Conservation (phyloP, 345 rosid species). For the Isatis tinctoria region DNA sequence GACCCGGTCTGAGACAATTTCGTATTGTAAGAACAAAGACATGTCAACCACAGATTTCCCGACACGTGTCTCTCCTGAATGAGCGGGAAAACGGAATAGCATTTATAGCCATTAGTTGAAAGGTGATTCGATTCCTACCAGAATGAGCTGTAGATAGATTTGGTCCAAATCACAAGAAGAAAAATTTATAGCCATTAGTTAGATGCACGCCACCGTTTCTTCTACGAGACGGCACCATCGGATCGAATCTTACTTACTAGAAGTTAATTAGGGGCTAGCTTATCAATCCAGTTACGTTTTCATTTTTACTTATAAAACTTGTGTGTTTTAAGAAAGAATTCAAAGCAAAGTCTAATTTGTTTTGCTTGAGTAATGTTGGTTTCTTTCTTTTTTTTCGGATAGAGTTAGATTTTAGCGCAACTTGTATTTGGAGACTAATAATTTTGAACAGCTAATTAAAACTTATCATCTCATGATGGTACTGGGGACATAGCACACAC, state of each 20-base stretch:
- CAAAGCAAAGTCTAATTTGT: conserved; percentile 4
- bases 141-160: conserved; percentile 21
- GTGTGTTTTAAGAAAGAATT: background rate
- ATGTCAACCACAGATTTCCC: background rate
- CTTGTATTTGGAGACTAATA: background rate
- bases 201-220: conserved; percentile 24
- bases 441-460: background rate
- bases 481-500: background rate
- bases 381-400: background rate
- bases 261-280: background rate
- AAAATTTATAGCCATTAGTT: background rate
- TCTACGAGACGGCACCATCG: background rate
- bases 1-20: background rate
- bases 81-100: background rate
- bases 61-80: conserved; percentile 21
- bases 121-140: conserved; percentile 12
- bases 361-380: background rate
- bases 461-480: background rate
- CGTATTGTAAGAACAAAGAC: conserved; percentile 8
- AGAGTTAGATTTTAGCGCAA: background rate
- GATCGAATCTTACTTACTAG: background rate
- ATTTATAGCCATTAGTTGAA: background rate
- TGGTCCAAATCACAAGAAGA: conserved; percentile 11
- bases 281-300: conserved; percentile 10
- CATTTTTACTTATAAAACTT: background rate